A percentile compares a stretch with the other conserved stretches of the same genome.
These are phyloP conservation scores for Chimonanthus salicifolius DNA, from an alignment of 164 flowering plant species.

Conservation along the genomic window DNA sequence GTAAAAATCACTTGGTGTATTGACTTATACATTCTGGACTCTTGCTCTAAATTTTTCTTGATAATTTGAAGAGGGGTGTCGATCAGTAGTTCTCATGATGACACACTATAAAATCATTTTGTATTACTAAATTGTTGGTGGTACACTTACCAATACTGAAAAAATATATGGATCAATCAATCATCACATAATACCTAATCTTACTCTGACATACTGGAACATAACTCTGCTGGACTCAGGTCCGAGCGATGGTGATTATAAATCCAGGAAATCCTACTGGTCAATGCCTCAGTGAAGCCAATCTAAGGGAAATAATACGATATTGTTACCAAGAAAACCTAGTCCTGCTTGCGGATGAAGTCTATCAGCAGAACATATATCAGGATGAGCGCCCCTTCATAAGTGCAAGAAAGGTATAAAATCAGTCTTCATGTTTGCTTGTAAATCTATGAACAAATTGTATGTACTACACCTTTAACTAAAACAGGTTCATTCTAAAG, in stretches of 20 bases:
- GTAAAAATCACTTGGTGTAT: no score
- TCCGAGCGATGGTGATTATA: constrained; percentile 96
- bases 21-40: no score
- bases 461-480: no score
- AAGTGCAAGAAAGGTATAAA: constrained; percentile 78
- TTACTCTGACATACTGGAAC: neutral
- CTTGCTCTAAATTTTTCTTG: no score
- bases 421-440: neutral
- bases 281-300: constrained; percentile 86
- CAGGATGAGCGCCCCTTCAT: constrained; percentile 93
- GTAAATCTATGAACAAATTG: no score
- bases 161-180: no score
- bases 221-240: constrained; percentile 30
- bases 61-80: no score
- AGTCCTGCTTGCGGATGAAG: constrained; percentile 92
- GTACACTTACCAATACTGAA: no score
- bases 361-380: constrained; percentile 94
- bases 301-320: constrained; percentile 58
- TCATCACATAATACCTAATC: neutral
- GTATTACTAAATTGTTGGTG: no score
- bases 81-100: no score
- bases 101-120: no score
- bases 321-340: constrained; percentile 72
- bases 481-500: no score
- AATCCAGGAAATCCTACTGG: constrained; percentile 99